Evolutionary conservation across 2,329 filamentous ascomycete genomes (phyloP).

Genomic region (Trichoderma cornu-damae): DNA sequence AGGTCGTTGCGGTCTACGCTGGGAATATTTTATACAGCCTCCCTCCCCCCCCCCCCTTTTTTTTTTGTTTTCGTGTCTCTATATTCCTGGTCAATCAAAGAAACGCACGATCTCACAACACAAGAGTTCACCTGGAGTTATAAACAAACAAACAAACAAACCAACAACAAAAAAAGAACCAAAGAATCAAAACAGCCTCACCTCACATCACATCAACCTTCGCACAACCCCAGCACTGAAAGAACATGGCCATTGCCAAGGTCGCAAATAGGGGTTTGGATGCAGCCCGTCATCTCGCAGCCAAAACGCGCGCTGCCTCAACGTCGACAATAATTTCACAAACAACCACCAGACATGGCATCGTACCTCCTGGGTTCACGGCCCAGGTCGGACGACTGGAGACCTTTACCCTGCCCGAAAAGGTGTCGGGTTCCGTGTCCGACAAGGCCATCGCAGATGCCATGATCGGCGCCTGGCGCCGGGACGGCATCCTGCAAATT

Average conservation of each 20-base stretch:
- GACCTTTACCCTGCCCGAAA: conserved; percentile 40
- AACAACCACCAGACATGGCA: conserved; percentile 12
- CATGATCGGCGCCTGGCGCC: conserved; percentile 40
- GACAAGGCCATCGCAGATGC: conserved; percentile 37
- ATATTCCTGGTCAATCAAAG: neutral
- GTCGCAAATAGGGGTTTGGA: neutral
- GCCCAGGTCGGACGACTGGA: conserved; percentile 31
- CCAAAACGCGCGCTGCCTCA: conserved; percentile 3
- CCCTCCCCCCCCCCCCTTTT: neutral
- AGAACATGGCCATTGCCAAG: neutral
- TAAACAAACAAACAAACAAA: neutral
- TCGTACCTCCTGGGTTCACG: conserved; percentile 29
- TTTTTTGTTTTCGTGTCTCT: neutral
- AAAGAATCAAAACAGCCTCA: neutral
- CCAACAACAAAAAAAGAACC: neutral
- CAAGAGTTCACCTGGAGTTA: neutral
- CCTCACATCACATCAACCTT: neutral
- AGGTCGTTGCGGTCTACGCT: neutral
- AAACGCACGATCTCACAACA: neutral
- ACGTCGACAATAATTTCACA: conserved; percentile 2
- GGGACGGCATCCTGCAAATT: conserved; percentile 45
- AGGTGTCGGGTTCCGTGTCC: conserved; percentile 31
- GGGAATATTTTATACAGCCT: neutral
- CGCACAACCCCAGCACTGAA: too few relatives aligned
- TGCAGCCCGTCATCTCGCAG: neutral